Conservation (phyloP, 176 grass and related monocot genomes). For the Phragmites australis region DNA sequence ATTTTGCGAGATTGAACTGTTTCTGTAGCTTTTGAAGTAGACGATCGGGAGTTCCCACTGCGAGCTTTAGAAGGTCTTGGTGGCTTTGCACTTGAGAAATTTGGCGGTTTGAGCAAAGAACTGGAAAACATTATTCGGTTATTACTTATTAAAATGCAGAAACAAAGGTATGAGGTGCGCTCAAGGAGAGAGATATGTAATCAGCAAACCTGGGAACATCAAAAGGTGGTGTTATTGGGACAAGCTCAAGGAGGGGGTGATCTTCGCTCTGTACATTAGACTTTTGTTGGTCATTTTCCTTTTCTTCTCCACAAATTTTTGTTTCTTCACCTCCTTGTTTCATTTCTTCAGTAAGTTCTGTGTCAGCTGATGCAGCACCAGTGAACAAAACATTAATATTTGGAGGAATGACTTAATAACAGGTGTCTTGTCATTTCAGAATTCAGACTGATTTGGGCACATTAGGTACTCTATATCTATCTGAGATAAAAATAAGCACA, state of each 20-base stretch:
- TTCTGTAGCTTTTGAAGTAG: conserved; percentile 42
- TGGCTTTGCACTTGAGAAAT: conserved; percentile 78
- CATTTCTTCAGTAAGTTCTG: conserved; percentile 63
- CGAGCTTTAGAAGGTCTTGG: conserved; percentile 61
- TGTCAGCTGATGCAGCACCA: conserved; percentile 42
- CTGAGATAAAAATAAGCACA: conserved; percentile 19
- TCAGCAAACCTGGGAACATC: conserved; percentile 62
- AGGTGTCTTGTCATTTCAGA: not conserved
- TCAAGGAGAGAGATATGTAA: conserved; percentile 10
- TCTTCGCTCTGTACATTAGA: conserved; percentile 53
- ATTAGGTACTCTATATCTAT: not conserved
- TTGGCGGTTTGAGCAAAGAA: conserved; percentile 57
- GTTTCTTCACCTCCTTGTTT: conserved; percentile 53
- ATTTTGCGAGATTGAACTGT: conserved; percentile 32
- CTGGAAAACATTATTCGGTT: conserved; percentile 43
- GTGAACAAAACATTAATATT: conserved; percentile 36
- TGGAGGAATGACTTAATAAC: conserved; percentile 13
- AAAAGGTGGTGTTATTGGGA: conserved; percentile 77
- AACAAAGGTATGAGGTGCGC: not conserved
- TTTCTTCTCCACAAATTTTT: conserved; percentile 52
- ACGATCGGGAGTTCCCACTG: conserved; percentile 52
- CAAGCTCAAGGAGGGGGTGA: conserved; percentile 49
- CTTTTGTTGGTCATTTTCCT: conserved; percentile 70
- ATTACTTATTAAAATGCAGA: conserved; percentile 11
- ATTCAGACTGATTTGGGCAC: not conserved